Conservation (phyloP, 306 rosid species). For the Rosa persica region DNA sequence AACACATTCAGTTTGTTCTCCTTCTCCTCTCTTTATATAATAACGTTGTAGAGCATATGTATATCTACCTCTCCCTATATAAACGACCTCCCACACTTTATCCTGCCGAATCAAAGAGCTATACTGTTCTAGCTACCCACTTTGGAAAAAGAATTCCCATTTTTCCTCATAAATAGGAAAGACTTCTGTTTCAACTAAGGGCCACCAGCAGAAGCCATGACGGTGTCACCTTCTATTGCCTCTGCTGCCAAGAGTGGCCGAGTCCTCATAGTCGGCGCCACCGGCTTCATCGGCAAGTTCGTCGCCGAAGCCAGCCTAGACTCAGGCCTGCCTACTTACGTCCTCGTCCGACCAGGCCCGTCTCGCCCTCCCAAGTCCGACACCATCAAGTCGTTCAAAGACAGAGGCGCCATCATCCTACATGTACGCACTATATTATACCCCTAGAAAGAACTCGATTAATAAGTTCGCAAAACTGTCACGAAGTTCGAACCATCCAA, state of each 20-base stretch:
- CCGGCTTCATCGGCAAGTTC: slow-evolving; percentile 66
- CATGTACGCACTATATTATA: slow-evolving; percentile 26
- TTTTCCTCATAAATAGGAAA: neutral
- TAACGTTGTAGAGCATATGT: neutral
- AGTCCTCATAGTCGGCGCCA: slow-evolving; percentile 52
- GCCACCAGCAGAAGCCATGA: slow-evolving; percentile 31
- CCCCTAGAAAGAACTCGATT: neutral
- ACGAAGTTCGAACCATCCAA: neutral
- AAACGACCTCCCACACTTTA: neutral
- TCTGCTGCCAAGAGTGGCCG: slow-evolving; percentile 26
- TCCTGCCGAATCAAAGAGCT: neutral
- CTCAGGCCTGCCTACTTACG: slow-evolving; percentile 37
- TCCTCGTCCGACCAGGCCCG: slow-evolving; percentile 42
- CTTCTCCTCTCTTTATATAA: neutral
- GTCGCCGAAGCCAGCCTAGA: slow-evolving; percentile 56
- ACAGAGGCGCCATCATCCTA: slow-evolving; percentile 52
- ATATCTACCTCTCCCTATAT: neutral
- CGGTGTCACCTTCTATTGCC: slow-evolving; percentile 30
- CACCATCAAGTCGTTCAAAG: slow-evolving; percentile 41
- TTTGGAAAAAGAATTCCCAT: neutral
- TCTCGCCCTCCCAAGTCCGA: slow-evolving; percentile 30
- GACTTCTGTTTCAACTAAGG: neutral
- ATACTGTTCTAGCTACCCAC: neutral
- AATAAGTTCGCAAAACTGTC: neutral
- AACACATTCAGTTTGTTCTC: neutral